phyloP scores from a whole-genome alignment of 148 eudicot species.

The Nepenthes gracilis region DNA sequence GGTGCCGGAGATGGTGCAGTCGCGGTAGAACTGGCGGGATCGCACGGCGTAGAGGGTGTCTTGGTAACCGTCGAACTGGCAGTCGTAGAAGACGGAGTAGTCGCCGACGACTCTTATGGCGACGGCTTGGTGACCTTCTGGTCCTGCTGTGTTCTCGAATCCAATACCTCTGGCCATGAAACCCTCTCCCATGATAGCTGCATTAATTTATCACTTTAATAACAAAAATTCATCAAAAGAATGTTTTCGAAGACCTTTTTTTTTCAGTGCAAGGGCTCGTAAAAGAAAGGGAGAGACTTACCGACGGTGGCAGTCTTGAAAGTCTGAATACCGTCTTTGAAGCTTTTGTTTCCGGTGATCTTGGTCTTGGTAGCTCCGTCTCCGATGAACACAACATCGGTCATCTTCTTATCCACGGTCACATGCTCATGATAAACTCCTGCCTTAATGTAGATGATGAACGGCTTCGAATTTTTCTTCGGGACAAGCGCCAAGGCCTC shows the following conservation, averaged over 20 bases:
- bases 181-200: conserved; percentile 18
- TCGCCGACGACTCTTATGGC: conserved; percentile 31
- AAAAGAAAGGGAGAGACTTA: conserved; percentile 9
- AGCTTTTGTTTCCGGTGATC: conserved; percentile 30
- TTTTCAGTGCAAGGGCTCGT: conserved; percentile 2
- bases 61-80: conserved; percentile 48
- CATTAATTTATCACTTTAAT: background rate
- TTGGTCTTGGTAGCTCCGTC: conserved; percentile 44
- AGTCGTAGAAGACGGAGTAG: conserved; percentile 29
- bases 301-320: conserved; percentile 31
- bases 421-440: conserved; percentile 42
- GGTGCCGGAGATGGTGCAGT: conserved; percentile 48
- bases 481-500: conserved; percentile 44
- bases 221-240: background rate
- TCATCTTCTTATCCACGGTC: conserved; percentile 16
- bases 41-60: conserved; percentile 44
- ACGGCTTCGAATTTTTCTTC: conserved; percentile 5
- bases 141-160: conserved; percentile 51
- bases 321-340: conserved; percentile 8
- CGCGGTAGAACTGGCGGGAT: conserved; percentile 46
- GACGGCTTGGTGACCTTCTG: conserved; percentile 47
- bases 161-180: conserved; percentile 34
- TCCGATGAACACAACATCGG: conserved; percentile 40
- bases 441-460: conserved; percentile 38
- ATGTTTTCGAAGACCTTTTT: background rate